Conservation (phyloP, 129 eudicot species). For the Smallanthus sonchifolius region DNA sequence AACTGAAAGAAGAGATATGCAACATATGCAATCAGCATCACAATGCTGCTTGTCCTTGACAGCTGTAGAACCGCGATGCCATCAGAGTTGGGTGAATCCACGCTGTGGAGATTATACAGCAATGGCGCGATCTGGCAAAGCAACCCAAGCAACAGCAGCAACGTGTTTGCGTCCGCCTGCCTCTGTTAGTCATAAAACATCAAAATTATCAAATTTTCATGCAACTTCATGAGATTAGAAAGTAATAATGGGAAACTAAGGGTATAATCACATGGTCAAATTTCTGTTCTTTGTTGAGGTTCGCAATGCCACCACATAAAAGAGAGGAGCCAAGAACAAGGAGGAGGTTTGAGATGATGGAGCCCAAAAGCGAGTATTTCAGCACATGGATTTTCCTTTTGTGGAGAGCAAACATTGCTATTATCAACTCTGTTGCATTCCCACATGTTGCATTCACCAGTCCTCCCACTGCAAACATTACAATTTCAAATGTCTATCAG, state of each 20-base stretch:
- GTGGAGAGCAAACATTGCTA: constrained; percentile 68
- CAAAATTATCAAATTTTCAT: not conserved
- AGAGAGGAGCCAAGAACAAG: constrained; percentile 90
- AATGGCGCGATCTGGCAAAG: constrained; percentile 76
- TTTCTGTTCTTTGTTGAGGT: constrained; percentile 57
- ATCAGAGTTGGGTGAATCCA: not conserved
- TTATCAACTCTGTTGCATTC: constrained; percentile 89
- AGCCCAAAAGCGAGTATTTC: constrained; percentile 81
- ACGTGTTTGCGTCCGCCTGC: constrained; percentile 73
- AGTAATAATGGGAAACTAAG: not conserved
- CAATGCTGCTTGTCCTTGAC: constrained; percentile 64
- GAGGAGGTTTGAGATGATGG: constrained; percentile 81
- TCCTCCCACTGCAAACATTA: constrained; percentile 71
- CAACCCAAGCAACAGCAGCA: constrained; percentile 61
- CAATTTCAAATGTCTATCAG: not conserved
- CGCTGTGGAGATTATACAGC: constrained; percentile 33
- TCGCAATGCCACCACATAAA: constrained; percentile 77
- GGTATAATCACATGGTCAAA: constrained; percentile 59
- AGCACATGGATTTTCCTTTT: constrained; percentile 67
- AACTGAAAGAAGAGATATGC: constrained; percentile 72
- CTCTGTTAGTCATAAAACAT: constrained; percentile 40
- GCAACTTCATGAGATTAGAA: not conserved
- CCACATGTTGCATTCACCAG: constrained; percentile 96
- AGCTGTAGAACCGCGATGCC: constrained; percentile 35
- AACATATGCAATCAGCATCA: constrained; percentile 70